These are phyloP conservation scores for Herpetomonas tarakana DNA, from an alignment of 208 protist species.

Conservation along the genomic window DNA sequence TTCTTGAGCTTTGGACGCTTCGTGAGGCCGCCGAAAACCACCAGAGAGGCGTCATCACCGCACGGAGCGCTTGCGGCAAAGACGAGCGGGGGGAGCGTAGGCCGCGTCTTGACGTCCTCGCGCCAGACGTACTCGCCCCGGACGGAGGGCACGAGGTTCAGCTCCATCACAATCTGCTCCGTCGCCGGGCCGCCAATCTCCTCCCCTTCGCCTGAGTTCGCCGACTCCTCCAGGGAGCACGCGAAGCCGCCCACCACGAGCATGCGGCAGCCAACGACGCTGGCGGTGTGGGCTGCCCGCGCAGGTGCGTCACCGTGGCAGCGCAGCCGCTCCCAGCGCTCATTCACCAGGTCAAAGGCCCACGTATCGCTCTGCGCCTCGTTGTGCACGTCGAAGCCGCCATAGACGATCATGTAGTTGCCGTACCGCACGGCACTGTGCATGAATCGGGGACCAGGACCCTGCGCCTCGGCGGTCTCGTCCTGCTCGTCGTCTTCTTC, in stretches of 20 bases:
- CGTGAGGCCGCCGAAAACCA: constrained; percentile 76
- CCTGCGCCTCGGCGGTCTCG: constrained; percentile 1
- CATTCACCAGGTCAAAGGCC: constrained; percentile 80
- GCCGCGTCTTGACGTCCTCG: constrained; percentile 23
- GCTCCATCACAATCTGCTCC: constrained; percentile 35
- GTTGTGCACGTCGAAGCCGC: constrained; percentile 74
- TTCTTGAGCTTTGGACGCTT: constrained; percentile 8
- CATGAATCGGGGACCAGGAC: constrained; percentile 46
- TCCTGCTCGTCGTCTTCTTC: neutral
- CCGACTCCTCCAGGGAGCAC: constrained; percentile 36
- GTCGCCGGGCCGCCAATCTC: constrained; percentile 2
- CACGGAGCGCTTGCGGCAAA: constrained; percentile 58
- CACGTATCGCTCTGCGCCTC: constrained; percentile 59
- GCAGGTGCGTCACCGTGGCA: constrained; percentile 25
- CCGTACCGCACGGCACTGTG: constrained; percentile 77
- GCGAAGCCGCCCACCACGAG: constrained; percentile 73
- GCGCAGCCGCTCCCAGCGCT: constrained; percentile 68
- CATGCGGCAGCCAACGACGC: constrained; percentile 71
- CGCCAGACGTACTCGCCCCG: constrained; percentile 58
- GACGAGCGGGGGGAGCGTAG: constrained; percentile 55
- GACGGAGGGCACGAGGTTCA: constrained; percentile 59
- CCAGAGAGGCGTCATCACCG: constrained; percentile 71
- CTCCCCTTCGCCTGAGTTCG: constrained; percentile 7
- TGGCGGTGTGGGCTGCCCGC: constrained; percentile 63
- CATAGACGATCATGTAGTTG: constrained; percentile 81